phyloP scores from a whole-genome alignment of 371 early-diverging fungal species.

The Choanephora cucurbitarum region DNA sequence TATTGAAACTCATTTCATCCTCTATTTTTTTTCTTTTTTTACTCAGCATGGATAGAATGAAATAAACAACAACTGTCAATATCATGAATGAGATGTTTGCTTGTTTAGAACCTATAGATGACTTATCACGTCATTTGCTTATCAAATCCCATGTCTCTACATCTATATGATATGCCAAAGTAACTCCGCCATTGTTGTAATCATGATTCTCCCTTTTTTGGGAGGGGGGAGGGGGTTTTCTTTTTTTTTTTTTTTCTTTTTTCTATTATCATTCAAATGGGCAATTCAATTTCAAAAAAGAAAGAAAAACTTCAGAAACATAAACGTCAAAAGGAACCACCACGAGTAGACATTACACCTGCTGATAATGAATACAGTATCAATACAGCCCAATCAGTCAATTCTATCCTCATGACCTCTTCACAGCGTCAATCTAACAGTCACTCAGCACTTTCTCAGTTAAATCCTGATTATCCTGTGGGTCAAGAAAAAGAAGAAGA shows the following conservation, averaged over 20 bases:
- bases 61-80: too few relatives aligned
- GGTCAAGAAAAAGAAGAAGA: slow-evolving; percentile 10
- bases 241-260: background rate
- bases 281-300: slow-evolving; percentile 6
- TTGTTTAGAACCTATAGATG: too few relatives aligned
- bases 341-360: slow-evolving; percentile 17
- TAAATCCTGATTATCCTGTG: slow-evolving; percentile 53
- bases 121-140: too few relatives aligned
- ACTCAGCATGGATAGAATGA: too few relatives aligned
- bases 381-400: slow-evolving; percentile 51
- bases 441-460: slow-evolving; percentile 34
- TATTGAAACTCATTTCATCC: too few relatives aligned
- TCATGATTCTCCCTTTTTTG: too few relatives aligned
- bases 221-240: too few relatives aligned
- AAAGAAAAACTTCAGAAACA: slow-evolving; percentile 18
- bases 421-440: slow-evolving; percentile 24
- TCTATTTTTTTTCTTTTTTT: too few relatives aligned
- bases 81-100: too few relatives aligned
- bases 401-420: slow-evolving; percentile 44
- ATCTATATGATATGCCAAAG: too few relatives aligned
- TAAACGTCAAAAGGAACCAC: slow-evolving; percentile 7
- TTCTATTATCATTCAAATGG: background rate
- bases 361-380: slow-evolving; percentile 47
- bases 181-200: too few relatives aligned
- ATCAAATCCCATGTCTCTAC: too few relatives aligned